Percentiles rank a stretch among this genome's conserved stretches.
These are phyloP conservation scores for Nicotiana otophora DNA, from an alignment of 257 asterid genomes.

Conservation along the genomic window DNA sequence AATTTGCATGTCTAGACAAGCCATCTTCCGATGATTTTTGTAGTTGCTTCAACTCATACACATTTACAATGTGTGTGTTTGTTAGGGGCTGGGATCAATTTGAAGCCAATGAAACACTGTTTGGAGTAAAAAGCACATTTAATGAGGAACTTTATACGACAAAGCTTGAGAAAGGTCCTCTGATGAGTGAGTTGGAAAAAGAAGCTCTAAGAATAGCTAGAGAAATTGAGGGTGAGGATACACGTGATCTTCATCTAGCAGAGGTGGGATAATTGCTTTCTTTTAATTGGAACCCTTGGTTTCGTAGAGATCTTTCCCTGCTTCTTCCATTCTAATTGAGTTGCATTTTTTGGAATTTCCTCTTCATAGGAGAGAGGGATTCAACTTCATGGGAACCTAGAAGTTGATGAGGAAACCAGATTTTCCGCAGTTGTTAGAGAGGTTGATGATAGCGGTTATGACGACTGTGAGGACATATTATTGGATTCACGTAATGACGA, in stretches of 20 bases:
- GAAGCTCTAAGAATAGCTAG: slow-evolving; percentile 80
- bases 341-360: background rate
- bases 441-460: slow-evolving; percentile 76
- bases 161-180: slow-evolving; percentile 90
- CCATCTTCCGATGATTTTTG: background rate
- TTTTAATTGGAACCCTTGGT: background rate
- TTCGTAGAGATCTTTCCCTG: background rate
- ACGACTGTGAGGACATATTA: slow-evolving; percentile 61
- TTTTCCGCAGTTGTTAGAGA: slow-evolving; percentile 71
- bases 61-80: background rate
- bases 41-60: background rate
- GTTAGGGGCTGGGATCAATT: slow-evolving; percentile 98
- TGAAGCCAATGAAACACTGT: slow-evolving; percentile 72
- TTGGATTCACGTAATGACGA: slow-evolving; percentile 69
- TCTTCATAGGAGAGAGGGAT: slow-evolving; percentile 78
- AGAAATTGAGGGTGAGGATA: slow-evolving; percentile 93
- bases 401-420: slow-evolving; percentile 87
- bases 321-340: background rate
- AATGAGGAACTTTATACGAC: slow-evolving; percentile 94
- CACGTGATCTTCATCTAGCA: slow-evolving; percentile 88
- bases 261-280: slow-evolving; percentile 48
- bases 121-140: slow-evolving; percentile 95
- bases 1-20: background rate
- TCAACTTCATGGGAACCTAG: slow-evolving; percentile 52
- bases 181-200: slow-evolving; percentile 73